Percentiles rank a stretch among this genome's conserved stretches.
These are phyloP conservation scores for Psilocybe azurescens DNA, from an alignment of 768 basidiomycete species.

Conservation along the genomic window DNA sequence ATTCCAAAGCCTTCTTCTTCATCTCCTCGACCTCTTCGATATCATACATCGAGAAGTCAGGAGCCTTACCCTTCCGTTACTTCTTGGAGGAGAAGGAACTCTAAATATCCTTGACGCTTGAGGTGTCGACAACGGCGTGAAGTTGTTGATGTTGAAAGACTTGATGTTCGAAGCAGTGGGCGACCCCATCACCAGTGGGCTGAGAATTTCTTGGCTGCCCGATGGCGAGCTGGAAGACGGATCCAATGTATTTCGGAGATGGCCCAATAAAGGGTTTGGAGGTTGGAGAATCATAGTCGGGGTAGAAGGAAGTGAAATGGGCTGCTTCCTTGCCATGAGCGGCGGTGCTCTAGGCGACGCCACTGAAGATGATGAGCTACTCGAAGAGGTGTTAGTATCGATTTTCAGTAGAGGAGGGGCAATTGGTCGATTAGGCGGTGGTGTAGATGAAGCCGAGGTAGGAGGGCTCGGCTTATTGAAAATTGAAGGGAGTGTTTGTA, in stretches of 20 bases:
- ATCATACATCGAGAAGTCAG: slow-evolving; percentile 34
- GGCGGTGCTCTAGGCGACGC: slow-evolving; percentile 43
- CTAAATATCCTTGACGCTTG: slow-evolving; percentile 19
- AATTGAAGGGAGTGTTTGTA: slow-evolving; percentile 15
- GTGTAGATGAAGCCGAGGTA: slow-evolving; percentile 20
- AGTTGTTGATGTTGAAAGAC: slow-evolving; percentile 33
- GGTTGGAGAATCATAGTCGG: slow-evolving; percentile 38
- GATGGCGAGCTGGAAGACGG: slow-evolving; percentile 21
- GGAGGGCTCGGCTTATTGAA: slow-evolving; percentile 22
- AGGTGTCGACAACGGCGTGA: slow-evolving; percentile 30
- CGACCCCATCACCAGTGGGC: slow-evolving; percentile 43
- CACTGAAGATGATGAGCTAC: slow-evolving; percentile 16
- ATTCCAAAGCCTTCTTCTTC: slow-evolving; percentile 46
- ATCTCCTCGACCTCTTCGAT: slow-evolving; percentile 41
- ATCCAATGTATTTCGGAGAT: slow-evolving; percentile 34
- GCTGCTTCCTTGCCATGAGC: slow-evolving; percentile 40
- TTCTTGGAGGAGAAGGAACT: slow-evolving; percentile 13
- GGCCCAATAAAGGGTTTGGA: slow-evolving; percentile 36
- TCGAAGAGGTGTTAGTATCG: slow-evolving; percentile 31
- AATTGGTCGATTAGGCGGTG: slow-evolving; percentile 20
- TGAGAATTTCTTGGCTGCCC: slow-evolving; percentile 42
- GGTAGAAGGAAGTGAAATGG: slow-evolving; percentile 54
- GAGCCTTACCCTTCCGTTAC: slow-evolving; percentile 34
- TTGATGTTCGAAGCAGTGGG: slow-evolving; percentile 37
- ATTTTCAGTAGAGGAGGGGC: slow-evolving; percentile 41